Evolutionary conservation across 75 land plant species (phyloP).

Genomic region (Pinus tabuliformis): DNA sequence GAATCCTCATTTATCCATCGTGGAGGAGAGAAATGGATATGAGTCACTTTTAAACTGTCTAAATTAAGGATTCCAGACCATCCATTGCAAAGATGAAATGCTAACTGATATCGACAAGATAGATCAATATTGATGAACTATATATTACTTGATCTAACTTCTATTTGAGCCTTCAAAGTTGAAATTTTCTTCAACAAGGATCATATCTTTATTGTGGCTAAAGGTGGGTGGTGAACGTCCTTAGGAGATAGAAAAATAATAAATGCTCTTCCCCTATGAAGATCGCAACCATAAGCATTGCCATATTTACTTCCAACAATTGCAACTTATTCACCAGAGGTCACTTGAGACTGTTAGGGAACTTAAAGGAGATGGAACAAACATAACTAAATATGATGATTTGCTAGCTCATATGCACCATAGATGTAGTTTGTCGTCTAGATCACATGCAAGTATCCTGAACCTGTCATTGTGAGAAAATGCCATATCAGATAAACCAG

Average conservation of each 20-base stretch:
- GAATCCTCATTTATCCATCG: neutral
- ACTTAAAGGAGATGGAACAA: constrained; percentile 22
- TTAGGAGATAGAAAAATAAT: too few relatives aligned
- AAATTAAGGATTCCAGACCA: constrained; percentile 26
- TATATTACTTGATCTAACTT: too few relatives aligned
- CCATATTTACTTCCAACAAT: too few relatives aligned
- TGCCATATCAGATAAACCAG: constrained; percentile 42
- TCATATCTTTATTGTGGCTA: too few relatives aligned
- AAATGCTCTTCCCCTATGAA: neutral
- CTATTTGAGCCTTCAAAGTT: too few relatives aligned
- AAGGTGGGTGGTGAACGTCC: too few relatives aligned
- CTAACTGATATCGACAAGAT: too few relatives aligned
- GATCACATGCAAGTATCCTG: constrained; percentile 65
- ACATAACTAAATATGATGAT: constrained; percentile 41
- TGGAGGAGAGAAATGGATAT: constrained; percentile 31
- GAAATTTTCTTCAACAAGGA: too few relatives aligned
- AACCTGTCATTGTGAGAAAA: constrained; percentile 38
- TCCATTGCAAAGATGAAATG: too few relatives aligned
- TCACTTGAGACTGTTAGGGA: constrained; percentile 50
- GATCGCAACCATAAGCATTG: neutral
- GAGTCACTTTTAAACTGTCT: constrained; percentile 15
- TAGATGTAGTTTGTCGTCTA: constrained; percentile 37
- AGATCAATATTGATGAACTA: too few relatives aligned
- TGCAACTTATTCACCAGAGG: constrained; percentile 44
- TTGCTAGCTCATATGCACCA: constrained; percentile 66